A percentile compares a stretch with the other conserved stretches of the same genome.
Conservation (phyloP, 139 green algal genomes). For the Chlamydomonas asymmetrica region DNA sequence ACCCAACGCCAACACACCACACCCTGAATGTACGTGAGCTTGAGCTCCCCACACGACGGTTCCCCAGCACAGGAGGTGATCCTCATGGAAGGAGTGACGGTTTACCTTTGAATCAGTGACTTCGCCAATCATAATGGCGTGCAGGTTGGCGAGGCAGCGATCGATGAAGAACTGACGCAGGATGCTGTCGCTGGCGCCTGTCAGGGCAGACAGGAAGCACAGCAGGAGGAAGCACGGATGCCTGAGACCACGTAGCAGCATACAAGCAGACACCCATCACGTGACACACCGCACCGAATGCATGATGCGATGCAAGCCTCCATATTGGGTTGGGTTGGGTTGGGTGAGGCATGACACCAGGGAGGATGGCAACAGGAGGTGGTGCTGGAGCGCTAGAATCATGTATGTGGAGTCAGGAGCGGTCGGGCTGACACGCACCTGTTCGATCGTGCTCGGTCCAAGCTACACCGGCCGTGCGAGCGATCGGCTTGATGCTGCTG, state of each 20-base stretch:
- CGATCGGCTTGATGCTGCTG: slow-evolving; percentile 40
- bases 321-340: too few species aligned
- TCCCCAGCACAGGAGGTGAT: too few species aligned
- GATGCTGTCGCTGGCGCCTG: slow-evolving; percentile 34
- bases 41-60: too few species aligned
- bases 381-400: too few species aligned
- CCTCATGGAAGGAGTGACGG: too few species aligned
- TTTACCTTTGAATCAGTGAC: slow-evolving; percentile 7
- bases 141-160: slow-evolving; percentile 55
- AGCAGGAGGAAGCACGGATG: neutral
- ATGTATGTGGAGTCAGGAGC: too few species aligned
- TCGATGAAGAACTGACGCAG: slow-evolving; percentile 57
- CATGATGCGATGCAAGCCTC: neutral
- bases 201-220: neutral
- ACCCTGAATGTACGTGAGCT: too few species aligned
- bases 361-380: too few species aligned
- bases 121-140: slow-evolving; percentile 45
- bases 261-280: neutral
- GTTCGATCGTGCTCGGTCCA: slow-evolving; percentile 39
- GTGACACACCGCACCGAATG: neutral
- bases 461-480: slow-evolving; percentile 22
- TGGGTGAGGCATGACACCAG: too few species aligned
- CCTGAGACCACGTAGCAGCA: neutral
- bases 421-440: too few species aligned
- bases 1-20: too few species aligned